Evolutionary conservation across 306 rosid species (phyloP).

Genomic region (Mimosa pudica): DNA sequence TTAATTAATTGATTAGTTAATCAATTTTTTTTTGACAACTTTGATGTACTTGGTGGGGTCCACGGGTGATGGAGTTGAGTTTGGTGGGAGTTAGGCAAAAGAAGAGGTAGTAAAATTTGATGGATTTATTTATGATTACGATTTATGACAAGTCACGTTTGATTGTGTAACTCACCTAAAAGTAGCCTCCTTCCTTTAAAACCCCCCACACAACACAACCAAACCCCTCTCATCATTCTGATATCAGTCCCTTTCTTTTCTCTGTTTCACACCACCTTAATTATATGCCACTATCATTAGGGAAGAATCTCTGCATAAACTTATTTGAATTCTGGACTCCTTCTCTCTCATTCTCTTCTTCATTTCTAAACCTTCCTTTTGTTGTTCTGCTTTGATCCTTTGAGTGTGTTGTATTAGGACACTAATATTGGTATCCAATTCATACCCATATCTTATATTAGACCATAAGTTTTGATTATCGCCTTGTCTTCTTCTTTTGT

Average conservation of each 20-base stretch:
- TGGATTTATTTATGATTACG: slow-evolving; percentile 31
- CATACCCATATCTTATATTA: slow-evolving; percentile 16
- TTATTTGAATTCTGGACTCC: slow-evolving; percentile 27
- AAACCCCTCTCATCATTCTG: slow-evolving; percentile 14
- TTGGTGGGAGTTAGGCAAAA: slow-evolving; percentile 68
- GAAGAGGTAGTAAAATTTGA: slow-evolving; percentile 36
- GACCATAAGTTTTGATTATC: slow-evolving; percentile 18
- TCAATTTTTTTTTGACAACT: too few relatives aligned
- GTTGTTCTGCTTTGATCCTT: neutral
- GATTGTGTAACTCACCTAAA: slow-evolving; percentile 27
- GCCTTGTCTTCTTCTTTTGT: slow-evolving; percentile 3
- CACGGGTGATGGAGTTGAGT: slow-evolving; percentile 54
- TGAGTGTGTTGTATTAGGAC: slow-evolving; percentile 4
- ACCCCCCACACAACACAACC: slow-evolving; percentile 13
- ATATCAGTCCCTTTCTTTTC: slow-evolving; percentile 35
- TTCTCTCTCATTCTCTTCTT: slow-evolving; percentile 12
- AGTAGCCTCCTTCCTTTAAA: slow-evolving; percentile 9
- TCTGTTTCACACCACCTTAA: slow-evolving; percentile 21
- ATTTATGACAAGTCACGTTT: slow-evolving; percentile 34
- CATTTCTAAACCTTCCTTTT: neutral
- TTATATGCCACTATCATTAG: neutral
- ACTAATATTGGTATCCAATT: neutral
- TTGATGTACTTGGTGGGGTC: neutral
- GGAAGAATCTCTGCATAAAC: slow-evolving; percentile 8
- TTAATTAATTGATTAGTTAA: too few relatives aligned